phyloP scores from a whole-genome alignment of 306 rosid species.

The Arachis stenosperma region DNA sequence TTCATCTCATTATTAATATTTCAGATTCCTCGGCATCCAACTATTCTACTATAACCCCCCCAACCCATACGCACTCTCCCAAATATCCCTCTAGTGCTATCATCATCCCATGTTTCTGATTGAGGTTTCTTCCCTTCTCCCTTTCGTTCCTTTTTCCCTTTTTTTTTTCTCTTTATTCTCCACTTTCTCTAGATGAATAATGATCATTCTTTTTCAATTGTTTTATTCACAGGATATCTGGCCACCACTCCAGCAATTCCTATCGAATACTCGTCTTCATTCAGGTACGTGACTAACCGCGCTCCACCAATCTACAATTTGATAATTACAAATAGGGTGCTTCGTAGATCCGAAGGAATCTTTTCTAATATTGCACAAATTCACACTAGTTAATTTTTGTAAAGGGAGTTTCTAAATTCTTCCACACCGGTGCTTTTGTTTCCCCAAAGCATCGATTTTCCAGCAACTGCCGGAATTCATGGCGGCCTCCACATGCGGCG shows the following conservation, averaged over 20 bases:
- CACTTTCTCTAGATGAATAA: not conserved
- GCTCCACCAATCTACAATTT: not conserved
- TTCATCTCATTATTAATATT: not conserved
- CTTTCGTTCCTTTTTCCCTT: not conserved
- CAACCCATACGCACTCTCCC: not conserved
- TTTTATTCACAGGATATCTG: slow-evolving; percentile 64
- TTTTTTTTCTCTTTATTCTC: not conserved
- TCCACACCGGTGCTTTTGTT: slow-evolving; percentile 16
- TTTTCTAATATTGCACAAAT: not conserved
- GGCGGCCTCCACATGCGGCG: slow-evolving; percentile 57
- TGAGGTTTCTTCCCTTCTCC: slow-evolving; percentile 59
- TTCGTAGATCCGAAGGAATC: not conserved
- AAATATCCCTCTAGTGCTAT: not conserved
- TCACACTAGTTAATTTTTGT: slow-evolving; percentile 16
- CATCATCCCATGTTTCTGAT: slow-evolving; percentile 55
- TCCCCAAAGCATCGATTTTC: slow-evolving; percentile 40
- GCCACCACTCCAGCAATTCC: slow-evolving; percentile 54
- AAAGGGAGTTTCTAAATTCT: slow-evolving; percentile 32
- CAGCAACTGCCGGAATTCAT: slow-evolving; percentile 55
- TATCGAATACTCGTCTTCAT: slow-evolving; percentile 30
- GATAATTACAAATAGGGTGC: not conserved
- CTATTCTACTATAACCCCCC: not conserved
- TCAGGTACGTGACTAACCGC: slow-evolving; percentile 52
- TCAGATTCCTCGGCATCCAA: not conserved
- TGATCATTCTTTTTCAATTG: not conserved